phyloP scores from a whole-genome alignment of 2,329 filamentous ascomycete genomes.

The Pseudogymnoascus sp. region DNA sequence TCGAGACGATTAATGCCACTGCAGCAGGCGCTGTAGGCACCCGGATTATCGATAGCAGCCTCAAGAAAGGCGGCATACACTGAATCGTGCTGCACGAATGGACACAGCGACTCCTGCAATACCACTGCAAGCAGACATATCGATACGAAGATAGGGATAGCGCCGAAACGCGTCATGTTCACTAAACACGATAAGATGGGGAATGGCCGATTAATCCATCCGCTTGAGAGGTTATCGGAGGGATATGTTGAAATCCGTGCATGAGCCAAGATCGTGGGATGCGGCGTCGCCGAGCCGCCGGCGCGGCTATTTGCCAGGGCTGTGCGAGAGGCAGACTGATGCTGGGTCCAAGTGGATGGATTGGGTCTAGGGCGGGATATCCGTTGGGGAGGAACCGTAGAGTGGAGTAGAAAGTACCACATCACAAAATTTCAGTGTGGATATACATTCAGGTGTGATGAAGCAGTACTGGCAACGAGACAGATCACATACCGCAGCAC shows the following conservation, averaged over 20 bases:
- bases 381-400: neutral
- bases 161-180: neutral
- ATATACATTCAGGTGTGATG: neutral
- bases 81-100: neutral
- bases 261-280: neutral
- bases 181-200: neutral
- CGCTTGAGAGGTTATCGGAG: neutral
- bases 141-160: neutral
- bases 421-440: neutral
- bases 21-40: neutral
- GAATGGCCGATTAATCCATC: neutral
- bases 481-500: neutral
- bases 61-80: neutral
- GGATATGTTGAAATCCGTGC: neutral
- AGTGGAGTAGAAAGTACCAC: neutral
- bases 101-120: neutral
- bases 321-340: constrained; percentile 4
- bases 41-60: neutral
- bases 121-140: neutral
- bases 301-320: constrained; percentile 5
- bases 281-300: constrained; percentile 1
- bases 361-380: neutral
- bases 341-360: neutral
- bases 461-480: neutral
- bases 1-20: neutral